Base-by-base conservation (phyloP, 1,284 basidiomycete genomes). In the Uromyces viciae-fabae region DNA sequence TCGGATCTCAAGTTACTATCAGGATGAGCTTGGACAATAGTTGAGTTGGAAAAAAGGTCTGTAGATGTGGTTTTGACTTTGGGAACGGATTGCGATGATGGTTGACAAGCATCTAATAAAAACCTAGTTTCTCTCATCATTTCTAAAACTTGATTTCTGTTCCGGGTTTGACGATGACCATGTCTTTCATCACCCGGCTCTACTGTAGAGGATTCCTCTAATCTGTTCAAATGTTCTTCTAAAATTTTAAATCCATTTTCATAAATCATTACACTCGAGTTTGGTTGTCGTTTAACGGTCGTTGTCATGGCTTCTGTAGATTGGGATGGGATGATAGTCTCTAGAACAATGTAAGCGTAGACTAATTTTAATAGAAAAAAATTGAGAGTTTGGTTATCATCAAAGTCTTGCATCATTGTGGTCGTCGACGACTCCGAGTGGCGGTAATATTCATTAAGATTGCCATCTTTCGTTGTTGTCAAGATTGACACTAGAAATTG, bases 61-160 rank as follows among this genome's bases (percentile, higher is more conserved):
- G n/a, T n/a, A n/a, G n/a, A n/a, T n/a, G n/a, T 52, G 14, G 49
- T 52, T 52, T 52, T 14, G 49, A 52, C 14, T 52, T 52, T 52
- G 49, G 49, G 14, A 52, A 52, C n/a, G 49, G n/a, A 14, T 52
- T 52, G n/a, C 19, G 31, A 33, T 14, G 49, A 42, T 5, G 69
- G 69, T 36, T 64, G 46, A 75, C 74, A 75, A 3, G 74, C 43
- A 36, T 75, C 74, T 22, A 75, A 54, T 40, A 75, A 60, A 31
- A 75, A 75, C 31, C 42, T 56, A 36, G 74, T 75, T n/a, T 60
- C 38, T 15, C 74, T 31, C n/a, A 75, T 52, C 40, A 75, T 64
- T 62, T 75, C 73, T 28, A 75, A 75, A 15, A 75, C 73, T 43
- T 64, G n/a, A n/a, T n/a, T n/a, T n/a, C n/a, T n/a, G n/a, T n/a